Evolutionary conservation across 2,329 filamentous ascomycete genomes (phyloP).

Genomic region (Pseudocercospora cruenta): DNA sequence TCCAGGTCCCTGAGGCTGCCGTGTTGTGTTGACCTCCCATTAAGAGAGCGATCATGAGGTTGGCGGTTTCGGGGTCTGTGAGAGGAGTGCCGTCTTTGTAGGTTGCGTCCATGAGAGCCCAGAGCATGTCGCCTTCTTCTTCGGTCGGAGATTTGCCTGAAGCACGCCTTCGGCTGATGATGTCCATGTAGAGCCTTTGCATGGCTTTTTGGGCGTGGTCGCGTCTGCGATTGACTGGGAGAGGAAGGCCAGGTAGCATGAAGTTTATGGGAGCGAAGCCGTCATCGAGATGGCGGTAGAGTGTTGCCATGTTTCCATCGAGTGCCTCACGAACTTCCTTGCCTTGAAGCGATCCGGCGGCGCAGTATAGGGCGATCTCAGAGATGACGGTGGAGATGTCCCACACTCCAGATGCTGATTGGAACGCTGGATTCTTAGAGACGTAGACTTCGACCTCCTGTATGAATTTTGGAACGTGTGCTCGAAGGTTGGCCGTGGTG

Average conservation of each 20-base stretch:
- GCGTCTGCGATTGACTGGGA: constrained; percentile 83
- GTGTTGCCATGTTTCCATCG: constrained; percentile 74
- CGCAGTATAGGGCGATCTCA: constrained; percentile 87
- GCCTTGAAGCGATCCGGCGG: constrained; percentile 82
- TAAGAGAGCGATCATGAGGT: constrained; percentile 91
- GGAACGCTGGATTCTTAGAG: constrained; percentile 57
- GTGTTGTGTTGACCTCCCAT: constrained; percentile 93
- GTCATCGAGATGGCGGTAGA: constrained; percentile 89
- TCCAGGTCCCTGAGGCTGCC: constrained; percentile 84
- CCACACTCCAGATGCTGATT: constrained; percentile 59
- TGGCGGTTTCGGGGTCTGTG: constrained; percentile 84
- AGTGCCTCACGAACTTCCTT: constrained; percentile 79
- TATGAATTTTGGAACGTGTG: constrained; percentile 78
- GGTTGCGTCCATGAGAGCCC: constrained; percentile 80
- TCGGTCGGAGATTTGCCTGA: constrained; percentile 38
- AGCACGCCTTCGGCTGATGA: constrained; percentile 71
- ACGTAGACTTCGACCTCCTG: constrained; percentile 74
- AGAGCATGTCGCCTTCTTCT: constrained; percentile 74
- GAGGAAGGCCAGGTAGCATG: constrained; percentile 81
- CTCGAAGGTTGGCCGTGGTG: constrained; percentile 72
- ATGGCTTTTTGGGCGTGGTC: constrained; percentile 80
- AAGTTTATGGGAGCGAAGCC: constrained; percentile 92
- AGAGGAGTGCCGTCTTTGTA: constrained; percentile 82
- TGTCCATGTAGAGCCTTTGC: constrained; percentile 78
- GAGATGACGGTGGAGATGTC: constrained; percentile 77